Percentiles rank a stretch among this genome's conserved stretches.
These are phyloP conservation scores for Rhodosporidiobolus sp. DNA, from an alignment of 768 basidiomycete species.

Conservation along the genomic window DNA sequence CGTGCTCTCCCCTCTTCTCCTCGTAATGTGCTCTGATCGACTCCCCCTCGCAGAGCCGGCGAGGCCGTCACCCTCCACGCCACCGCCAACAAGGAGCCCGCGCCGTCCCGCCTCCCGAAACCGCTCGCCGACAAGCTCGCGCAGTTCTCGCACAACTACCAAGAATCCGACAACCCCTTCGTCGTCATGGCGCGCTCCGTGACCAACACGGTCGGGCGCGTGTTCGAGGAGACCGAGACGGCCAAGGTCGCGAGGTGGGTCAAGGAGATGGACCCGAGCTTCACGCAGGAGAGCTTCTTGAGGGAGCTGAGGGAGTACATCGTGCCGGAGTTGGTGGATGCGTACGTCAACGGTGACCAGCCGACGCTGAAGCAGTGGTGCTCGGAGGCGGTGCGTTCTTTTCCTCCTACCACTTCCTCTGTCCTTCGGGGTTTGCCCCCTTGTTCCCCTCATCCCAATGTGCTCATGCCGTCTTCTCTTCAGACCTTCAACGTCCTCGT, in stretches of 20 bases:
- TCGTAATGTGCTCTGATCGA: neutral
- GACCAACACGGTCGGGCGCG: conserved; percentile 77
- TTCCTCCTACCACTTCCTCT: neutral
- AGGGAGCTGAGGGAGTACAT: conserved; percentile 93
- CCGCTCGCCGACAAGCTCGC: conserved; percentile 35
- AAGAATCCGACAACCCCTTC: conserved; percentile 90
- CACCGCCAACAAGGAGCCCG: conserved; percentile 69
- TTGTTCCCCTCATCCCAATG: neutral
- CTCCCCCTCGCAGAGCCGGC: conserved; percentile 57
- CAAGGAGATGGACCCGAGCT: conserved; percentile 80
- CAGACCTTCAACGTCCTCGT: conserved; percentile 97
- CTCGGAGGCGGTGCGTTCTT: conserved; percentile 76
- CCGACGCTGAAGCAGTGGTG: conserved; percentile 86
- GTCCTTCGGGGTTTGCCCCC: neutral
- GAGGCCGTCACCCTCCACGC: conserved; percentile 78
- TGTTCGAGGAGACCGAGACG: conserved; percentile 92
- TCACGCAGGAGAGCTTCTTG: conserved; percentile 80
- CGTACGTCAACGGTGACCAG: conserved; percentile 84
- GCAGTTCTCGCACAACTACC: conserved; percentile 59
- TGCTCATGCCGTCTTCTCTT: neutral
- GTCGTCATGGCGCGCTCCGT: conserved; percentile 75
- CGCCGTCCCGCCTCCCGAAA: conserved; percentile 67
- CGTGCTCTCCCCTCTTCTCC: conserved; percentile 46
- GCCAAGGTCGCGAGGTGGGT: conserved; percentile 89
- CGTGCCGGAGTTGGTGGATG: conserved; percentile 94